Evolutionary conservation across 257 asterid genomes (phyloP).

Genomic region (Ilex asprella): DNA sequence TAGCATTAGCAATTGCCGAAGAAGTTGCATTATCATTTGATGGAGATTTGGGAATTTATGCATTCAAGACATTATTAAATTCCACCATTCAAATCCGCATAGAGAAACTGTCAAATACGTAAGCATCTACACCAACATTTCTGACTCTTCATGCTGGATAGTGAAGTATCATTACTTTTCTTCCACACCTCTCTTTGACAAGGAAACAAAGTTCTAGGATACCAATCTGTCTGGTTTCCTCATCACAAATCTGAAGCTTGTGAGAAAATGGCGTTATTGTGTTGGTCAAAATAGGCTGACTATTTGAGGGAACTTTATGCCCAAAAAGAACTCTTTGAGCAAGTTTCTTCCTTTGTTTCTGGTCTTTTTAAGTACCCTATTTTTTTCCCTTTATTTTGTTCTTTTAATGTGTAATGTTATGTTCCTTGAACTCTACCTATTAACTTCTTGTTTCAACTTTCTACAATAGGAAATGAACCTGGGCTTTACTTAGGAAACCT

Average conservation of each 20-base stretch:
- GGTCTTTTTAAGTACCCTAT: too few species aligned
- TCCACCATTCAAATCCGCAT: conserved; percentile 69
- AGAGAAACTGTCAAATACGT: conserved; percentile 82
- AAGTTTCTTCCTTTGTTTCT: too few species aligned
- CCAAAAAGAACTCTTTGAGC: too few species aligned
- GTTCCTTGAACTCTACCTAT: too few species aligned
- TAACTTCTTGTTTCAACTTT: too few species aligned
- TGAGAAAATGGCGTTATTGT: background rate
- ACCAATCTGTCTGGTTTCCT: background rate
- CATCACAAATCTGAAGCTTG: background rate
- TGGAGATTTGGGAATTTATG: conserved; percentile 81
- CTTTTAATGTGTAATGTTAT: too few species aligned
- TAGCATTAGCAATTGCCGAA: conserved; percentile 62
- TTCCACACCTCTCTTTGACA: background rate
- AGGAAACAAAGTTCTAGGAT: too few species aligned
- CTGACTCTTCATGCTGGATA: background rate
- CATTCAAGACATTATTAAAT: conserved; percentile 65
- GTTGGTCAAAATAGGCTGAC: background rate
- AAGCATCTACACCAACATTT: conserved; percentile 19
- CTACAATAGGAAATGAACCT: too few species aligned
- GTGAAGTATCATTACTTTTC: background rate
- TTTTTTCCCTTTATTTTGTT: too few species aligned
- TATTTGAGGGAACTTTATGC: background rate
- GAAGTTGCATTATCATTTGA: conserved; percentile 63
- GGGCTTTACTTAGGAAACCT: too few species aligned